Evolutionary conservation across 2,329 filamentous ascomycete genomes (phyloP).

Genomic region (Exophiala oligosperma): DNA sequence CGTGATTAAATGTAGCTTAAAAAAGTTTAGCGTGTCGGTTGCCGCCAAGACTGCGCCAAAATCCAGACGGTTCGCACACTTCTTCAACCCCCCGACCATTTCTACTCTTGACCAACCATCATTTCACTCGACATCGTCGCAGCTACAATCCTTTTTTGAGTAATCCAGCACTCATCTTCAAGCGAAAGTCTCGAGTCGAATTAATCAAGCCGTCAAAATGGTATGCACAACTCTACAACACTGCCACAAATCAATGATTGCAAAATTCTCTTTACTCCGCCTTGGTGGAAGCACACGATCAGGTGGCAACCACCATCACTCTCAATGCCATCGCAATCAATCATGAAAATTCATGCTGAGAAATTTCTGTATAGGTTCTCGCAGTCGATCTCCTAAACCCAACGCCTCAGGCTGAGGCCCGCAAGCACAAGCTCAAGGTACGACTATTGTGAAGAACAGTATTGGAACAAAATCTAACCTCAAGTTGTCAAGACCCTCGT

Average conservation of each 20-base stretch:
- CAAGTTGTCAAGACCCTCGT: conserved; percentile 70
- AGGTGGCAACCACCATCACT: conserved; percentile 21
- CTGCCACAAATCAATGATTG: conserved; percentile 14
- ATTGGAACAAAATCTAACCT: conserved; percentile 14
- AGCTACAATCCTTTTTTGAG: conserved; percentile 32
- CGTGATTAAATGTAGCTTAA: background rate
- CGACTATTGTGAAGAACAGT: conserved; percentile 32
- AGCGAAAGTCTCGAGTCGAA: conserved; percentile 5
- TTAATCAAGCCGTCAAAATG: conserved; percentile 62
- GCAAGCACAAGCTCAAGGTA: conserved; percentile 99
- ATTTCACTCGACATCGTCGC: conserved; percentile 37
- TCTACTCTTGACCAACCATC: conserved; percentile 26
- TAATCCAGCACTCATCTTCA: conserved; percentile 32
- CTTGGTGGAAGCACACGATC: conserved; percentile 27
- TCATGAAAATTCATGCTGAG: conserved; percentile 15
- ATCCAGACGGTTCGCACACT: conserved; percentile 21
- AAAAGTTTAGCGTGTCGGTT: conserved; percentile 8
- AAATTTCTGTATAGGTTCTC: conserved; percentile 74
- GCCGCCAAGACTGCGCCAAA: conserved; percentile 16
- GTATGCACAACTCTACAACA: conserved; percentile 49
- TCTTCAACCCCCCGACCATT: conserved; percentile 9
- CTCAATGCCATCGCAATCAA: conserved; percentile 17
- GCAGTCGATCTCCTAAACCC: conserved; percentile 99
- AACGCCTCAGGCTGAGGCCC: conserved; percentile 92
- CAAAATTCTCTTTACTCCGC: conserved; percentile 22